Percentiles rank a stretch among this genome's conserved stretches.
phyloP scores from a whole-genome alignment of 1,284 basidiomycete species.

The Microbotryum violaceum region DNA sequence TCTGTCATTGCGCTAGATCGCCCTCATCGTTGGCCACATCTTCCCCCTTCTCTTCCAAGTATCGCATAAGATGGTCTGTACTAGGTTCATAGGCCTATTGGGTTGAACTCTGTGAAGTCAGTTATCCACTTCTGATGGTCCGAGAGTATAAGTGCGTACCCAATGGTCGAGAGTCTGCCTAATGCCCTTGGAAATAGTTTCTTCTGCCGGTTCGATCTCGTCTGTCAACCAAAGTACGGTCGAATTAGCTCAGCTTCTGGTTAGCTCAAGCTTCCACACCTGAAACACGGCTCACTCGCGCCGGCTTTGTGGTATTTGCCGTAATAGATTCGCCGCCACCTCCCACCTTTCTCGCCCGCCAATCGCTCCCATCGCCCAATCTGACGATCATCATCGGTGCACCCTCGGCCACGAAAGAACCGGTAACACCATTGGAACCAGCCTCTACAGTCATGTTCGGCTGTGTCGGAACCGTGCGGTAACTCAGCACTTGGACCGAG shows the following conservation, averaged over 20 bases:
- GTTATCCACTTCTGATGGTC: too few relatives aligned
- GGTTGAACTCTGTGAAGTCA: not conserved
- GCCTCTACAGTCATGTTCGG: slow-evolving; percentile 19
- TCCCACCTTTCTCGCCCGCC: slow-evolving; percentile 15
- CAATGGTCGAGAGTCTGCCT: slow-evolving; percentile 27
- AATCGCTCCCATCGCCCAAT: slow-evolving; percentile 17
- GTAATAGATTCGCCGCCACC: slow-evolving; percentile 22
- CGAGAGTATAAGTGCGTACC: not conserved
- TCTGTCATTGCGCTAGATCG: not conserved
- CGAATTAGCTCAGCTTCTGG: not conserved
- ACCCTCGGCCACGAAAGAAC: slow-evolving; percentile 9
- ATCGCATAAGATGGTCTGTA: slow-evolving; percentile 17
- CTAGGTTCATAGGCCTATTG: slow-evolving; percentile 20
- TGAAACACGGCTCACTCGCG: not conserved
- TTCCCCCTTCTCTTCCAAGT: slow-evolving; percentile 24
- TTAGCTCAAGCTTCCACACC: too few relatives aligned
- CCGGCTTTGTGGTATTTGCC: slow-evolving; percentile 18
- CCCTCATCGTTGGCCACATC: slow-evolving; percentile 21
- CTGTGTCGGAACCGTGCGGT: not conserved
- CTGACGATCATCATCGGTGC: slow-evolving; percentile 21
- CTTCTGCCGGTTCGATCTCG: slow-evolving; percentile 19
- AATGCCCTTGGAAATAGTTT: slow-evolving; percentile 19
- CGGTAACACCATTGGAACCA: slow-evolving; percentile 29
- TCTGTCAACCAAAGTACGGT: not conserved
- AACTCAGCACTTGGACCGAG: not conserved